Conservation (phyloP, 257 asterid species). For the Ligustrum vulgare region DNA sequence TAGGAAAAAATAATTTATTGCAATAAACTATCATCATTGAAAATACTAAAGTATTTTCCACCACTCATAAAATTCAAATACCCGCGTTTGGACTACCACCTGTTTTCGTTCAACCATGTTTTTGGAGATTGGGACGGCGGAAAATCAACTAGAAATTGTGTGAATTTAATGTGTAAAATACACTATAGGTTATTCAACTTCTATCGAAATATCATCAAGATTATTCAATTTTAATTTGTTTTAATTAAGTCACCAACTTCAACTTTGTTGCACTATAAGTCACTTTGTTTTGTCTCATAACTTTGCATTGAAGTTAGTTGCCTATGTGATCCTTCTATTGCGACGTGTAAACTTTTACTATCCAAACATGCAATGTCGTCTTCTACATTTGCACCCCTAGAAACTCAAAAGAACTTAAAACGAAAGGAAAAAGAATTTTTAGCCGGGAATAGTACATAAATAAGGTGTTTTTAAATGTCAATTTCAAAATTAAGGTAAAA, state of each 20-base stretch:
- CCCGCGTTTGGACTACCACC: not conserved
- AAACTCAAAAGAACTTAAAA: no score
- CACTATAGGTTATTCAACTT: not conserved
- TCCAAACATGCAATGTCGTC: not conserved
- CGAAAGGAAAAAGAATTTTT: not conserved
- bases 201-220: not conserved
- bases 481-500: no score
- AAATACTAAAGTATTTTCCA: not conserved
- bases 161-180: not conserved
- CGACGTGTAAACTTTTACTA: not conserved
- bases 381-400: no score
- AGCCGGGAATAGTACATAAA: no score
- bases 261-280: not conserved
- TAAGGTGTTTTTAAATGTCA: no score
- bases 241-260: not conserved
- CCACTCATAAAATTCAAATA: not conserved
- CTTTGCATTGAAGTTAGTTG: not conserved
- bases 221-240: not conserved
- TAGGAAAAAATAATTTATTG: not conserved
- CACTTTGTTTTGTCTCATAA: not conserved
- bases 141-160: not conserved
- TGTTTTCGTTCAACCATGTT: not conserved
- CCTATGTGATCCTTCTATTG: not conserved
- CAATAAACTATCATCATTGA: not conserved
- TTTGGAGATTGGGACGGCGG: not conserved